Evolutionary conservation across 768 basidiomycete species (phyloP).

Genomic region (Termitomyces sp.): DNA sequence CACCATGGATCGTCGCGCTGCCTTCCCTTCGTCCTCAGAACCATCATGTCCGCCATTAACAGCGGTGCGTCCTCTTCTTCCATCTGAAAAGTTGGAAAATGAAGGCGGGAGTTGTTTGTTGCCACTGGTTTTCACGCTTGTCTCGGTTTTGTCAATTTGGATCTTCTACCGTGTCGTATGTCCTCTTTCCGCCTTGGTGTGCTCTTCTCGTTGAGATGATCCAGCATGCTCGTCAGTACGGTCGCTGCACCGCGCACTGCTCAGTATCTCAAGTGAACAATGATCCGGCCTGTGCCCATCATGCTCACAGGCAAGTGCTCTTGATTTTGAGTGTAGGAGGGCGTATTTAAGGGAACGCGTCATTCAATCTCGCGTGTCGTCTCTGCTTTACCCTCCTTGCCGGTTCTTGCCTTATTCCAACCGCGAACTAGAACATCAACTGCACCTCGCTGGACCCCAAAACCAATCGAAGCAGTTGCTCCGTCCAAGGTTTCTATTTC

Average conservation of each 20-base stretch:
- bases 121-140: neutral
- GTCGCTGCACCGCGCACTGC: neutral
- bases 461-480: too few species aligned
- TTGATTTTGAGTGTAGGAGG: neutral
- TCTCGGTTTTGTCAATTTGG: neutral
- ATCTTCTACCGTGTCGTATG: neutral
- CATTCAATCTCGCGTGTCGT: neutral
- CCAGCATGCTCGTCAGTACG: neutral
- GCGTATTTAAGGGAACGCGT: neutral
- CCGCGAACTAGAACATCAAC: neutral
- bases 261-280: neutral
- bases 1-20: neutral
- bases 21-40: neutral
- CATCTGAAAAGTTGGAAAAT: neutral
- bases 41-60: neutral
- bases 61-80: neutral
- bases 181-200: neutral
- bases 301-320: neutral
- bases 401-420: neutral
- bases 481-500: too few species aligned
- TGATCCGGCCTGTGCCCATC: neutral
- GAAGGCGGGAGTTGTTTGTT: neutral
- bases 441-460: neutral
- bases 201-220: neutral
- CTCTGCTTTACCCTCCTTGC: neutral